Evolutionary conservation across 371 early-diverging fungal genomes (phyloP).

Genomic region (Actinomortierella wolfii): DNA sequence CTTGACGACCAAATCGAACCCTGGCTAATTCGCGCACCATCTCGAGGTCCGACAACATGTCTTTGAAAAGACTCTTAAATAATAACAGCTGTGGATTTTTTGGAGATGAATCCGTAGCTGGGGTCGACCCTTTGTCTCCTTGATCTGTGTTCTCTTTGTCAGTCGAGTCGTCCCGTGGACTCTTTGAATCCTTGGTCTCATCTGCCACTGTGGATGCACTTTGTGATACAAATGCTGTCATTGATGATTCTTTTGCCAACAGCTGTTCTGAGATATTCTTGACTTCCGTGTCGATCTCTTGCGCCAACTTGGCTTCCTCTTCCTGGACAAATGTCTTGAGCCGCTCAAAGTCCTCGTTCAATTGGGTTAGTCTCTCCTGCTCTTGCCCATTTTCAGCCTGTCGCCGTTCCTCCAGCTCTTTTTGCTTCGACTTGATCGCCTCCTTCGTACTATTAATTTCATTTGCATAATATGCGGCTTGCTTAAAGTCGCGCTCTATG

Average conservation of each 20-base stretch:
- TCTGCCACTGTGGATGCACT: too few species aligned
- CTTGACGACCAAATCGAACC: slow-evolving; percentile 29
- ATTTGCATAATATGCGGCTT: slow-evolving; percentile 24
- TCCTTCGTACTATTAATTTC: slow-evolving; percentile 14
- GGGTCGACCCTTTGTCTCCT: not conserved
- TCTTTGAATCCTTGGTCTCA: too few species aligned
- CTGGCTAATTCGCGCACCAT: slow-evolving; percentile 9
- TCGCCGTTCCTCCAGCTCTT: slow-evolving; percentile 13
- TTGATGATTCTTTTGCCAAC: too few species aligned
- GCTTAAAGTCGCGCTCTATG: slow-evolving; percentile 29
- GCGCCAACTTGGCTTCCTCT: slow-evolving; percentile 16
- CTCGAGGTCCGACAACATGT: slow-evolving; percentile 23
- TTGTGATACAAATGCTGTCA: too few species aligned
- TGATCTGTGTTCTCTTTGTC: not conserved
- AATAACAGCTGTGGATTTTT: slow-evolving; percentile 1
- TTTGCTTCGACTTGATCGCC: slow-evolving; percentile 1
- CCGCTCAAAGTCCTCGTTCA: slow-evolving; percentile 17
- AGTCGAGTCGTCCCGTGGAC: too few species aligned
- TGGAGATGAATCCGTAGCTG: not conserved
- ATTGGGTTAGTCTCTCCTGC: slow-evolving; percentile 12
- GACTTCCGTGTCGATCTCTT: slow-evolving; percentile 16
- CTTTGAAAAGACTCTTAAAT: slow-evolving; percentile 8
- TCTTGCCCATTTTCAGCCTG: not conserved
- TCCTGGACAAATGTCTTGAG: slow-evolving; percentile 4
- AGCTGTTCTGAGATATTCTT: slow-evolving; percentile 1